Percentiles rank a stretch among this genome's conserved stretches.
These are phyloP conservation scores for Karstenula rhodostoma DNA, from an alignment of 2,329 filamentous ascomycete species.

Conservation along the genomic window DNA sequence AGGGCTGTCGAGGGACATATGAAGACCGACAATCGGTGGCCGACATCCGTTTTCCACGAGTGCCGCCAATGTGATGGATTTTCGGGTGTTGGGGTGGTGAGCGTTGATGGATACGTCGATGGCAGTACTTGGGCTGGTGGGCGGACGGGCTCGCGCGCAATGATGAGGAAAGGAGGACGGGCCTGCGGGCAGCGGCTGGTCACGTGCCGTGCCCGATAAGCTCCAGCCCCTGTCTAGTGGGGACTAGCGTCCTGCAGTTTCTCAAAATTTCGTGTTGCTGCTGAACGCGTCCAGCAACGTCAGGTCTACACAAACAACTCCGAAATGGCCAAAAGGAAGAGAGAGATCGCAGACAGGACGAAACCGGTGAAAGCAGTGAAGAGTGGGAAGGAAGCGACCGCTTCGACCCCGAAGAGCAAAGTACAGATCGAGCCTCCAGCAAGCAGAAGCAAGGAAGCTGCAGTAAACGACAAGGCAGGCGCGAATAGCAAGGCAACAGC, in stretches of 20 bases:
- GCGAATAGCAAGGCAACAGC: conserved; percentile 25
- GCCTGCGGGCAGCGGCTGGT: conserved; percentile 16
- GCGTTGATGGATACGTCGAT: conserved; percentile 47
- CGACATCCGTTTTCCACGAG: conserved; percentile 59
- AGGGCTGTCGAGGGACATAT: conserved; percentile 59
- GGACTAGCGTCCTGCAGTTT: conserved; percentile 32
- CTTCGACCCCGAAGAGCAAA: conserved; percentile 28
- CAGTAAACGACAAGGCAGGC: conserved; percentile 24
- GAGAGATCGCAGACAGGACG: conserved; percentile 32
- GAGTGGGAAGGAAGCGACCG: conserved; percentile 35
- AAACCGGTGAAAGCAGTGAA: conserved; percentile 33
- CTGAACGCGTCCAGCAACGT: conserved; percentile 19
- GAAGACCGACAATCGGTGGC: conserved; percentile 49
- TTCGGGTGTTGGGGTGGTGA: conserved; percentile 34
- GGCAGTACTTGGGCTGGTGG: conserved; percentile 40
- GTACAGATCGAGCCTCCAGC: conserved; percentile 24
- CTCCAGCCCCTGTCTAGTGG: not conserved
- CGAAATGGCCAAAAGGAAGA: conserved; percentile 49
- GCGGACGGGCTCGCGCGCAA: conserved; percentile 26
- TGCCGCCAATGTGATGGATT: conserved; percentile 52
- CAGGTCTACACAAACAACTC: conserved; percentile 21
- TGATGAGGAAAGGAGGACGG: conserved; percentile 35
- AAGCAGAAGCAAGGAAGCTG: conserved; percentile 28
- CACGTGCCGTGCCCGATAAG: not conserved
- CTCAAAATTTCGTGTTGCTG: conserved; percentile 30